Evolutionary conservation across 148 eudicot species (phyloP).

Genomic region (Persicaria tinctoria): DNA sequence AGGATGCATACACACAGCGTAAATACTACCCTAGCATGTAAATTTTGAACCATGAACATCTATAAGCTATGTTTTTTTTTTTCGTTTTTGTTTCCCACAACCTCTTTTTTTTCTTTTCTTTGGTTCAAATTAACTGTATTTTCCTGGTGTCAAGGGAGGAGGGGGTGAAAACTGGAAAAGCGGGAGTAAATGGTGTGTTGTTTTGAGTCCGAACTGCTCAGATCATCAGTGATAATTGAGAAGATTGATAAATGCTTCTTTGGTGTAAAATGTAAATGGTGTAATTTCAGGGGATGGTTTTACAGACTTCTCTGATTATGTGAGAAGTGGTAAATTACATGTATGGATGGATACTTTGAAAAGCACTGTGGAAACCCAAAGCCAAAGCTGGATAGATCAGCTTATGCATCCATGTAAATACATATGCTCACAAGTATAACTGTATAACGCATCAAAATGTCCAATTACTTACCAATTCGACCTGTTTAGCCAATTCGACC

Average conservation of each 20-base stretch:
- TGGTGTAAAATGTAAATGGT: slow-evolving; percentile 5
- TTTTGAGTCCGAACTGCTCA: slow-evolving; percentile 1
- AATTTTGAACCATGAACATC: slow-evolving; percentile 1
- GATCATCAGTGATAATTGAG: not conserved
- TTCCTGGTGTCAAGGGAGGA: not conserved
- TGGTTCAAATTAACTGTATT: not conserved
- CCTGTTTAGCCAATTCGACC: too few species aligned
- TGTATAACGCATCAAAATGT: too few species aligned
- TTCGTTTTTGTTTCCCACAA: too few species aligned
- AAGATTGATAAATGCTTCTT: not conserved
- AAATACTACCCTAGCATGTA: not conserved
- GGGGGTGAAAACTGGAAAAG: not conserved
- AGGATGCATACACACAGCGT: not conserved
- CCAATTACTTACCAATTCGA: too few species aligned
- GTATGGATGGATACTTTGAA: not conserved
- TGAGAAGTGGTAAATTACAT: not conserved
- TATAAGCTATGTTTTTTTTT: not conserved
- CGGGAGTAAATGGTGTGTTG: not conserved
- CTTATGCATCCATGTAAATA: too few species aligned
- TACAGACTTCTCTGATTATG: not conserved
- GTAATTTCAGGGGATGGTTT: not conserved
- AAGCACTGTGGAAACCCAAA: not conserved
- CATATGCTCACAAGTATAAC: too few species aligned
- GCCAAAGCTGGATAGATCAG: not conserved
- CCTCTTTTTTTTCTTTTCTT: not conserved